A percentile compares a stretch with the other conserved stretches of the same genome.
phyloP scores from a whole-genome alignment of 163 green algal genomes.

The Chloromonas sp. region DNA sequence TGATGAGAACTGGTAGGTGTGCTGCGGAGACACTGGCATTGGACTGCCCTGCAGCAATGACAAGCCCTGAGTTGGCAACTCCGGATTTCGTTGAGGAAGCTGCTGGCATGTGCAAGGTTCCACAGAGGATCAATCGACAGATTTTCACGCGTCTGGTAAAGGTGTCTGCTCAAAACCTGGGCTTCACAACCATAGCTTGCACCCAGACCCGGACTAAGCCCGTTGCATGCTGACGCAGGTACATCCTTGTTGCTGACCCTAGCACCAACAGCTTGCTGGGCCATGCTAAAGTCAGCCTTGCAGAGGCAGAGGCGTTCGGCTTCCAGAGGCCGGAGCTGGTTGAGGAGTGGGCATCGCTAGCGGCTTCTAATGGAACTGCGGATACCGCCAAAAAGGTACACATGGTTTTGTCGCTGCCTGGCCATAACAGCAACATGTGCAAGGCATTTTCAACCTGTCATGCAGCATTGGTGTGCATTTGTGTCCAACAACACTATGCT shows the following conservation, averaged over 20 bases:
- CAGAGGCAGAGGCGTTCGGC: constrained; percentile 52
- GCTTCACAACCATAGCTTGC: too few relatives aligned
- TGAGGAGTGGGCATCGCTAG: constrained; percentile 3
- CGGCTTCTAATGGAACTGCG: too few relatives aligned
- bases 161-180: not conserved
- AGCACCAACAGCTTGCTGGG: constrained; percentile 45
- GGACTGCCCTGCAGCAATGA: too few relatives aligned
- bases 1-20: constrained; percentile 71
- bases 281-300: constrained; percentile 30
- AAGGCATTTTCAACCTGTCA: not conserved
- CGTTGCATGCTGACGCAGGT: constrained; percentile 8
- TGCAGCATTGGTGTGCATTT: too few relatives aligned
- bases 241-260: constrained; percentile 67
- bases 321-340: constrained; percentile 26
- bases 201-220: too few relatives aligned
- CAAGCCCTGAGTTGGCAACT: too few relatives aligned
- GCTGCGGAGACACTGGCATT: too few relatives aligned
- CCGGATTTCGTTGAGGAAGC: too few relatives aligned
- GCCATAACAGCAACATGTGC: not conserved
- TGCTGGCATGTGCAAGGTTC: too few relatives aligned
- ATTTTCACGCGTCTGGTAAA: not conserved
- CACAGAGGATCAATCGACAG: too few relatives aligned
- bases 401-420: too few relatives aligned
- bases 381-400: not conserved
- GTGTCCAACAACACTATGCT: too few relatives aligned